Base-by-base conservation (phyloP, 768 basidiomycete genomes). In the Coprinopsis cinerea region DNA sequence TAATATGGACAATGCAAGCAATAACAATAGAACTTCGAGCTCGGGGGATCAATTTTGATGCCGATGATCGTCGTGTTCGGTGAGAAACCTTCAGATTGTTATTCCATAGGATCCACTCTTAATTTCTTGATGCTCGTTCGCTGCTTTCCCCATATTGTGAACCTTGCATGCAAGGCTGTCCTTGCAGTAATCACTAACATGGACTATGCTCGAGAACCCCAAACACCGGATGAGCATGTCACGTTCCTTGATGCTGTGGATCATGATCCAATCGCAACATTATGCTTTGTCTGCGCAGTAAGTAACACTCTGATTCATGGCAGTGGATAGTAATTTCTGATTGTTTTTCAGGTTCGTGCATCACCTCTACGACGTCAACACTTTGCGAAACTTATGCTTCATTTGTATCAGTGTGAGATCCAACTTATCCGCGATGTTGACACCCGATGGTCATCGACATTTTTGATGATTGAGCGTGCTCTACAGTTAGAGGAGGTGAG, bases 141-240 rank as follows among this genome's bases (percentile, higher is more conserved):
- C 17, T 62, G 61, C 36, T 64, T 59, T 37, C 59, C 58, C 1
- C 63, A 64, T 39, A 53, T 64, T 18, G 48, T 61, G 11, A 62
- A 64, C 47, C 52, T 64, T 26, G 60, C 61, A 2, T 55, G 53
- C 23, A 47, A 59, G 40, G 55, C 60, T 5, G 43, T 59, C 17
- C 46, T 61, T 1, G 15, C 30, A 13, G 52, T 56, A 9, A 20
- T 60, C 3, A 55, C 61, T 36, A 49, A 58, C 22, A 18, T 55
- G 15, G 24, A 47, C 14, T 54, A 46, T 37, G 44, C 36, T 34
- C 26, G n/a, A 17, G 47, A 20, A 5, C 14, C 48, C 43, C 11
- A 7, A 7, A 39, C 7, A 7, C 9, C 9, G 7, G 13, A 39
- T 43, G 42, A 43, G 20, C 11, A 23, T 4, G 24, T 4, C 10